Evolutionary conservation across 129 eudicot genomes (phyloP).

Genomic region (Tagetes erecta): DNA sequence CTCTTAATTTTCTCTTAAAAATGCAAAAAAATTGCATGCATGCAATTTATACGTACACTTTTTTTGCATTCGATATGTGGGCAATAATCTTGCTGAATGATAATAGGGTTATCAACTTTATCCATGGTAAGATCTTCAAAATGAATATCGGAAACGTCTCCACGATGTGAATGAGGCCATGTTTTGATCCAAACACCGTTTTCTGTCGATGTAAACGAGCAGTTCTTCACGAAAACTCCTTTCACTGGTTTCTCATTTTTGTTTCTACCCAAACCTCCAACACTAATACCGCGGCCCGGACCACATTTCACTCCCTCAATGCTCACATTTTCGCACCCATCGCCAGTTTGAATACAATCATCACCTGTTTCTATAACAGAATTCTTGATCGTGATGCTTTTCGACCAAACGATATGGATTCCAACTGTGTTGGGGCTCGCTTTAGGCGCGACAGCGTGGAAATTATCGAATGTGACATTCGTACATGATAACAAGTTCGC

Average conservation of each 20-base stretch:
- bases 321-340: constrained; percentile 39
- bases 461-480: constrained; percentile 36
- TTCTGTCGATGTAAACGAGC: constrained; percentile 35
- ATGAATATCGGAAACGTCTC: constrained; percentile 40
- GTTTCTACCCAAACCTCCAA: constrained; percentile 67
- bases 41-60: constrained; percentile 29
- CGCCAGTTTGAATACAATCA: constrained; percentile 70
- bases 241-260: constrained; percentile 43
- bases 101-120: constrained; percentile 48
- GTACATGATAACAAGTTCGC: constrained; percentile 37
- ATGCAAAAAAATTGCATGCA: background rate
- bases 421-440: constrained; percentile 64
- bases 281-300: constrained; percentile 73
- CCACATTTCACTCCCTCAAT: constrained; percentile 59
- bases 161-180: constrained; percentile 52
- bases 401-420: constrained; percentile 54
- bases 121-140: constrained; percentile 56
- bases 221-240: constrained; percentile 49
- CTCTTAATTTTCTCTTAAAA: no score
- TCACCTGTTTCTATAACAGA: constrained; percentile 56
- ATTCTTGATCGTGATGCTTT: constrained; percentile 33
- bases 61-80: constrained; percentile 44
- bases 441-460: constrained; percentile 41
- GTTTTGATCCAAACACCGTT: constrained; percentile 64
- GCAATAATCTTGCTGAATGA: constrained; percentile 68